Evolutionary conservation across 202 grass and related monocot species (phyloP), one percentile per base, ranked within the genome.

Genomic region (Carex arenaria): DNA sequence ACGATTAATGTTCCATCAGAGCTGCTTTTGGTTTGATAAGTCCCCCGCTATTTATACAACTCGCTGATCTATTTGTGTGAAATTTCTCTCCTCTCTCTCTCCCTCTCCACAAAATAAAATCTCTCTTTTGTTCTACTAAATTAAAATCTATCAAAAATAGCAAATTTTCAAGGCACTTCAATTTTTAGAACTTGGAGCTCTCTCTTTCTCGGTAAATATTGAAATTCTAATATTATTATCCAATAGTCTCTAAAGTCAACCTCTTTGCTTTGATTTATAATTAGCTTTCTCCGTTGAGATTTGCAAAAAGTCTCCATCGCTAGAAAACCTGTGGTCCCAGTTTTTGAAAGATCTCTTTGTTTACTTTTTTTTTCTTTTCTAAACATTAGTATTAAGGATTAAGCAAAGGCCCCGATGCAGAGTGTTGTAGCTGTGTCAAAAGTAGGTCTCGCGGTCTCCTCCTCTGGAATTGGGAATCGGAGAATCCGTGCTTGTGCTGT

Each of bases 381-480:
- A 59, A n/a, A 32, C 4, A 49, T 22, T 18, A 13, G 40, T 79
- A 68, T 68, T 68, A 67, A 53, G 59, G 43, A 30, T 34, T 55
- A 69, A 54, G 61, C 15, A 36, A 82, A 36, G 45, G 28, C 42
- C 42, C 68, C 2, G 80, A 82, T 82, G 45, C 80, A 55, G 61
- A 66, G 63, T 67, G 14, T 5, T 82, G 52, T 64, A 0, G 59
- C 64, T 40, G 62, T 68, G 26, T 82, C 61, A 67, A 64, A 82
- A 51, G 80, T 63, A 69, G 80, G 80, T 23, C 42, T 49, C 43
- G 3, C 17, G 7, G 53, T 67, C 62, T 67, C 64, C 68, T 47
- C 68, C 23, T 82, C 64, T 51, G 40, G 26, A 56, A 4, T 82
- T 7, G 14, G 79, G 15, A 81, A 65, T 81, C 62, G 22, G 11